Conservation (phyloP, 1,139 yeast species). For the Magnusiomyces suaveolens region DNA sequence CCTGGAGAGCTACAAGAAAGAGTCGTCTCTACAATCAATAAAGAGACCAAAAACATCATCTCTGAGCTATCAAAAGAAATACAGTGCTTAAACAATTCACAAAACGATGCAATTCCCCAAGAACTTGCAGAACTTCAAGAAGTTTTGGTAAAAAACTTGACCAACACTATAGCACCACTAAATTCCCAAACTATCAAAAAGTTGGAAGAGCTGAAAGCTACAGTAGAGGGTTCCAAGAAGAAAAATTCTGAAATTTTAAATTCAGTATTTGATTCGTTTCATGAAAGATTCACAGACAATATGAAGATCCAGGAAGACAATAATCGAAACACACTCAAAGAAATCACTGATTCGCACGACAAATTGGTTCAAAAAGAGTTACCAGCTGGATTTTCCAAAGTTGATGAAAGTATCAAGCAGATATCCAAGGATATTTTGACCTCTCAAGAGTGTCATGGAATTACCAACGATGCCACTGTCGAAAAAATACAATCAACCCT, state of each 20-base stretch:
- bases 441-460: not conserved
- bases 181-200: not conserved
- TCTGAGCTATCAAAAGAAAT: slow-evolving; percentile 9
- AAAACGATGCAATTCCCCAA: not conserved
- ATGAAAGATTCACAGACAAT: not conserved
- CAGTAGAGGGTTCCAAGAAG: not conserved
- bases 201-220: not conserved
- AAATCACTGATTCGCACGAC: not conserved
- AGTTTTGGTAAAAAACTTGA: not conserved
- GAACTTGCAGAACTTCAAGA: slow-evolving; percentile 1
- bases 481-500: not conserved
- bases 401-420: not conserved
- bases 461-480: not conserved
- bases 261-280: not conserved
- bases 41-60: slow-evolving; percentile 5
- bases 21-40: slow-evolving; percentile 5
- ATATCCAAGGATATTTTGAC: not conserved
- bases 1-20: slow-evolving; percentile 3
- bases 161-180: not conserved
- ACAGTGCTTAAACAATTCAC: slow-evolving; percentile 6
- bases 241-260: not conserved
- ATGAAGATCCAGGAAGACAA: not conserved
- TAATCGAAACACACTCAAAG: not conserved
- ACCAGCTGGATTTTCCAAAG: not conserved
- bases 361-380: not conserved